Evolutionary conservation across 768 basidiomycete species (phyloP), one percentile per base, ranked within the genome.

Genomic region (Russula griseocarnosa): DNA sequence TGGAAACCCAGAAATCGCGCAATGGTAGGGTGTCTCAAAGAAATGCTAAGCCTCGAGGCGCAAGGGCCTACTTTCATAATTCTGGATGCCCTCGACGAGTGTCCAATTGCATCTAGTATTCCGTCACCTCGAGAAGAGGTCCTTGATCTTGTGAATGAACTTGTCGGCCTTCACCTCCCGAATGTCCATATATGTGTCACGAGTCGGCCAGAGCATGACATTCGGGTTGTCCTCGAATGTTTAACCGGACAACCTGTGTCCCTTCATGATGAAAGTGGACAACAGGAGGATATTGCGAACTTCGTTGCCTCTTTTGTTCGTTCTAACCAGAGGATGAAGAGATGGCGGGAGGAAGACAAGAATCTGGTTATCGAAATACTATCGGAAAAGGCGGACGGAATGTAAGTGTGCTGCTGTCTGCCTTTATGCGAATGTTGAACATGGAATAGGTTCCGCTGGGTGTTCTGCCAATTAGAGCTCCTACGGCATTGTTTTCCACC

Each of bases 141-240:
- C 32, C 32, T 32, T 1, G 32, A 32, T 7, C 8, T 32, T 32
- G 7, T 32, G 32, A 8, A 32, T 2, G 32, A 32, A 32, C 32
- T 32, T 9, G 32, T 32, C 2, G 2, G 0, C 32, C 42, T 55
- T 34, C 38, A n/a, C n/a, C 36, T 44, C 14, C 49, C 36, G 1
- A 44, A 44, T 9, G 2, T 62, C 2, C 55, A 32, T 28, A 26
- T 62, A 5, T 62, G 62, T 16, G 62, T 52, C 1, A 58, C 62
- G 16, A 62, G 62, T 32, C 55, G 62, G 3, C 30, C 62, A 1
- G 55, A 62, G 47, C 38, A 34, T 22, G 62, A 62, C 40, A 51
- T 62, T 18, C 50, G 14, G 40, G 2, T 4, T n/a, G 40, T 44
- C n/a, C 56, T 62, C 22, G 13, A 57, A 28, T 5, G 38, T 2